Percentiles rank a stretch among this genome's conserved stretches.
These are phyloP conservation scores for Termitomyces sp. DNA, from an alignment of 768 basidiomycete species.

Conservation along the genomic window DNA sequence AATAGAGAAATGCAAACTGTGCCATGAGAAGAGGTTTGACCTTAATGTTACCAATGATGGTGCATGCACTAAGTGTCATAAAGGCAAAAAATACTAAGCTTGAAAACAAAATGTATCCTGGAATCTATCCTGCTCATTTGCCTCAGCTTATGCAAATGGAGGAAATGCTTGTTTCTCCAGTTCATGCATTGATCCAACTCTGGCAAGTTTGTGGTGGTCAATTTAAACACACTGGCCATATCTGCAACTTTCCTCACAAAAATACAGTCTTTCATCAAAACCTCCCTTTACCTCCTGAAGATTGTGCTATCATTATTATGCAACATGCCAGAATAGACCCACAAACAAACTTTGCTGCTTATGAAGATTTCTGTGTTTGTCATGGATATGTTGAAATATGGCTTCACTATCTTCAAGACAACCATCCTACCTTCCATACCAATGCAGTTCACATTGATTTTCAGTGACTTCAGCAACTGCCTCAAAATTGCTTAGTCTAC, in stretches of 20 bases:
- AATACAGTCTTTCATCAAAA: no score
- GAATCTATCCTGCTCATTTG: background rate
- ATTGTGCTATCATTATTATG: constrained; percentile 12
- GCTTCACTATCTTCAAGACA: background rate
- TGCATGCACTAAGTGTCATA: constrained; percentile 3
- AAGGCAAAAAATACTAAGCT: background rate
- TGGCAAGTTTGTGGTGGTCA: no score
- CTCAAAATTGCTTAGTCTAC: constrained; percentile 12
- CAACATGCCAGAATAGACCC: background rate
- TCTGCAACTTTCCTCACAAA: no score
- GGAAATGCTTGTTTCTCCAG: no score
- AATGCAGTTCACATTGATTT: background rate
- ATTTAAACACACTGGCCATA: no score
- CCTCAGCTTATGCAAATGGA: background rate
- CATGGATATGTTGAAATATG: background rate
- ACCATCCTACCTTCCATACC: background rate
- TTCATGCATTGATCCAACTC: no score
- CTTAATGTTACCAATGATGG: background rate
- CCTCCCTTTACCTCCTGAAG: background rate
- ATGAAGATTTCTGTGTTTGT: constrained; percentile 8
- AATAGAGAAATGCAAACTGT: background rate
- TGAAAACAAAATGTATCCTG: no score
- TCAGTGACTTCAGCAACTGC: constrained; percentile 12
- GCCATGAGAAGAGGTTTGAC: constrained; percentile 9
- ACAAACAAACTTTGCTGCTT: constrained; percentile 7